phyloP scores from a whole-genome alignment of 345 rosid species.

The Arabidopsis suecica region DNA sequence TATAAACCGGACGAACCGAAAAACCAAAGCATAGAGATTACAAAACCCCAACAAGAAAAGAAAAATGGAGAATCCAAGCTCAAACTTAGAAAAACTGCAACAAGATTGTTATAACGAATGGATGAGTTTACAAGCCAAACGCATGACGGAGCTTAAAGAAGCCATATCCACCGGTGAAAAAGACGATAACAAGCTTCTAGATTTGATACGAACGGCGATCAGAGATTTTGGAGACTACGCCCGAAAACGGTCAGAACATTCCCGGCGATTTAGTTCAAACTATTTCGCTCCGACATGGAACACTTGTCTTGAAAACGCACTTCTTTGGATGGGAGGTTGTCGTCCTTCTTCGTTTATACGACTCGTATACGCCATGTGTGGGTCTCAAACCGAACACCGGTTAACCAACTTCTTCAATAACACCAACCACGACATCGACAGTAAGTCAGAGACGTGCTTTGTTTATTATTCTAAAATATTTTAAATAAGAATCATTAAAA shows the following conservation, averaged over 20 bases:
- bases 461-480: too few species aligned
- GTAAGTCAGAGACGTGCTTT: slow-evolving; percentile 1
- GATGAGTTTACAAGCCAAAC: slow-evolving; percentile 43
- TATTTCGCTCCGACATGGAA: slow-evolving; percentile 54
- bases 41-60: background rate
- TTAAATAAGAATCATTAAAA: too few species aligned
- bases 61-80: slow-evolving; percentile 36
- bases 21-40: background rate
- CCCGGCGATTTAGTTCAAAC: slow-evolving; percentile 20
- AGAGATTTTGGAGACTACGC: slow-evolving; percentile 42
- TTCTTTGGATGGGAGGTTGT: slow-evolving; percentile 57
- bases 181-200: slow-evolving; percentile 13
- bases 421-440: slow-evolving; percentile 6
- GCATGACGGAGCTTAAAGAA: slow-evolving; percentile 30
- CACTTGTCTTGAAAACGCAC: slow-evolving; percentile 54
- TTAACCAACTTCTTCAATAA: slow-evolving; percentile 19
- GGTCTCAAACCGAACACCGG: slow-evolving; percentile 38
- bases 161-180: slow-evolving; percentile 23
- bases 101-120: slow-evolving; percentile 35
- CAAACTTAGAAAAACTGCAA: slow-evolving; percentile 16
- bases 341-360: slow-evolving; percentile 53
- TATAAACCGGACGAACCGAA: slow-evolving; percentile 1
- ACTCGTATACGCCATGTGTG: slow-evolving; percentile 47
- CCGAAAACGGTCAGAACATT: slow-evolving; percentile 27
- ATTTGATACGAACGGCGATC: slow-evolving; percentile 1